These are phyloP conservation scores for Conoideocrella luteorostrata DNA, from an alignment of 2,329 filamentous ascomycete species.

Conservation along the genomic window DNA sequence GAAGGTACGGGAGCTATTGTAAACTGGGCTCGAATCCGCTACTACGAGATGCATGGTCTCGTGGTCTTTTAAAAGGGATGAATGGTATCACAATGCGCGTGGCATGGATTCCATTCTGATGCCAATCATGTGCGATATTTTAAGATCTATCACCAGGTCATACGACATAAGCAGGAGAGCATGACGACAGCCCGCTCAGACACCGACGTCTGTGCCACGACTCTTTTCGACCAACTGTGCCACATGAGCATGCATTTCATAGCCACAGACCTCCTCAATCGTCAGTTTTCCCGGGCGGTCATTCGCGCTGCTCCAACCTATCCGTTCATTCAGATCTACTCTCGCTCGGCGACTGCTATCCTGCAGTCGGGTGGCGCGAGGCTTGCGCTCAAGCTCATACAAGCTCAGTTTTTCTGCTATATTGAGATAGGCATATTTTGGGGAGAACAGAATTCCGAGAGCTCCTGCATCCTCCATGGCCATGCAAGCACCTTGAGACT, in stretches of 20 bases:
- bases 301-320: conserved; percentile 22
- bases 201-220: not conserved
- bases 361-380: conserved; percentile 44
- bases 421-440: conserved; percentile 29
- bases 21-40: conserved; percentile 29
- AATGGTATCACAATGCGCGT: too few species aligned
- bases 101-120: not conserved
- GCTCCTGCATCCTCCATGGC: conserved; percentile 58
- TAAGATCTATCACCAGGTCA: not conserved
- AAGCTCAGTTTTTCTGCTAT: conserved; percentile 36
- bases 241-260: conserved; percentile 27
- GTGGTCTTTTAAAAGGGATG: conserved; percentile 25
- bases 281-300: conserved; percentile 52
- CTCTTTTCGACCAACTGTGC: conserved; percentile 10
- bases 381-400: conserved; percentile 42
- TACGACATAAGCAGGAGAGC: not conserved
- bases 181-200: not conserved
- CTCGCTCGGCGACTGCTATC: conserved; percentile 43
- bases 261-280: conserved; percentile 58
- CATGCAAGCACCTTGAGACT: conserved; percentile 61
- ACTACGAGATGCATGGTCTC: conserved; percentile 29
- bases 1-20: conserved; percentile 21
- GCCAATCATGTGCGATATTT: not conserved
- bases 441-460: conserved; percentile 50
- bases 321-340: conserved; percentile 43